These are phyloP conservation scores for Echria macrotheca DNA, from an alignment of 495 filamentous ascomycete species.

Conservation along the genomic window DNA sequence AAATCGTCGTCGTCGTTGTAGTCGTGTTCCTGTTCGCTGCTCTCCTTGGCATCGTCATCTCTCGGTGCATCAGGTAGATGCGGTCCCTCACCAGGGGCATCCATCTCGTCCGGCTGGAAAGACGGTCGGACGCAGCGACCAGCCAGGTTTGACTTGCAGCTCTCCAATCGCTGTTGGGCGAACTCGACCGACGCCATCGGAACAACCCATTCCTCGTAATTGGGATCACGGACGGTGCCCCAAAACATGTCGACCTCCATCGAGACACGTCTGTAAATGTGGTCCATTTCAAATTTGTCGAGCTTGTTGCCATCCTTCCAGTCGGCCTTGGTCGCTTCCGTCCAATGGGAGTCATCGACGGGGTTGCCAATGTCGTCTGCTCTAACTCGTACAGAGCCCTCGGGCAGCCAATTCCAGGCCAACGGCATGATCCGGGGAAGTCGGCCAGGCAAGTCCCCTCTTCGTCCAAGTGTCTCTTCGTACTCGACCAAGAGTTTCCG, in stretches of 20 bases:
- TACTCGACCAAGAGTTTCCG: conserved; percentile 35
- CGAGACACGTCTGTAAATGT: conserved; percentile 48
- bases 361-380: conserved; percentile 27
- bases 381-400: conserved; percentile 22
- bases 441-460: conserved; percentile 28
- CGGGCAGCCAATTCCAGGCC: conserved; percentile 39
- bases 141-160: conserved; percentile 43
- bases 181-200: conserved; percentile 48
- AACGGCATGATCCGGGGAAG: conserved; percentile 32
- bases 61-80: conserved; percentile 43
- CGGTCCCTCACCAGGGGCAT: conserved; percentile 40
- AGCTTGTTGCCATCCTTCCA: too few species aligned
- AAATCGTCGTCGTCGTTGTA: conserved; percentile 41
- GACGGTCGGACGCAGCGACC: conserved; percentile 41
- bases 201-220: conserved; percentile 48
- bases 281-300: conserved; percentile 48
- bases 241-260: conserved; percentile 54
- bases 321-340: too few species aligned
- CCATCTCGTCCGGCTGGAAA: conserved; percentile 61
- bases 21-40: conserved; percentile 34
- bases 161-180: conserved; percentile 43
- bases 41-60: conserved; percentile 43
- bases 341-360: conserved; percentile 36
- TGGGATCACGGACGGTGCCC: conserved; percentile 47
- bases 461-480: conserved; percentile 23